Evolutionary conservation across 176 grass and related monocot species (phyloP).

Genomic region (Carex pumila): DNA sequence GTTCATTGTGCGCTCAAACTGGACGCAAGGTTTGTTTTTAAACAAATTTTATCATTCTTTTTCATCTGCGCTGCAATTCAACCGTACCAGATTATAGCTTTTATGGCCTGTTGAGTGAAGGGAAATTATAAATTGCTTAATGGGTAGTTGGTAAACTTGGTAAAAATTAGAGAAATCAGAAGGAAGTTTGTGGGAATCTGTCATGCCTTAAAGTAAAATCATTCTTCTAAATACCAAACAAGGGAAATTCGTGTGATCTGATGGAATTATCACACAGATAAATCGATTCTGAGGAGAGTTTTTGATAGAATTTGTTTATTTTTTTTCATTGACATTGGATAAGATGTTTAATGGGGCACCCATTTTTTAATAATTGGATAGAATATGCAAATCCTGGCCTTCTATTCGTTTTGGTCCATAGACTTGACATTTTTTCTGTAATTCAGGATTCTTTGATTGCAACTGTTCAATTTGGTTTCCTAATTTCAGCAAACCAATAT

Average conservation of each 20-base stretch:
- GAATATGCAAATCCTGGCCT: too few species aligned
- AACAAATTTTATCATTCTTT: background rate
- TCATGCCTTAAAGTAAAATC: background rate
- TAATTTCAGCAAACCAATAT: background rate
- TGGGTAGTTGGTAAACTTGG: background rate
- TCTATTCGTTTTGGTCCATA: background rate
- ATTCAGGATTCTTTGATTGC: background rate
- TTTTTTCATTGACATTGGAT: background rate
- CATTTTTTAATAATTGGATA: background rate
- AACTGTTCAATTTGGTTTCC: background rate
- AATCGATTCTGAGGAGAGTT: background rate
- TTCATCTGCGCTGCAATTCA: background rate
- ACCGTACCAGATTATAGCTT: background rate
- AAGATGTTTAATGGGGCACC: background rate
- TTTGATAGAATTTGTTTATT: background rate
- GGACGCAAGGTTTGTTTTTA: background rate
- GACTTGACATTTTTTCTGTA: background rate
- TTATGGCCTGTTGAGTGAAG: background rate
- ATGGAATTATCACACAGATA: background rate
- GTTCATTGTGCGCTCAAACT: background rate
- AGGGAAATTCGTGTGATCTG: background rate
- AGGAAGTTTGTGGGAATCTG: background rate
- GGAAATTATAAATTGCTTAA: background rate
- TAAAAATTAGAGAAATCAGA: background rate
- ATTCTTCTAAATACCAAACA: background rate